phyloP scores from a whole-genome alignment of 805 yeast genomes.

The Teunomyces panamensis region DNA sequence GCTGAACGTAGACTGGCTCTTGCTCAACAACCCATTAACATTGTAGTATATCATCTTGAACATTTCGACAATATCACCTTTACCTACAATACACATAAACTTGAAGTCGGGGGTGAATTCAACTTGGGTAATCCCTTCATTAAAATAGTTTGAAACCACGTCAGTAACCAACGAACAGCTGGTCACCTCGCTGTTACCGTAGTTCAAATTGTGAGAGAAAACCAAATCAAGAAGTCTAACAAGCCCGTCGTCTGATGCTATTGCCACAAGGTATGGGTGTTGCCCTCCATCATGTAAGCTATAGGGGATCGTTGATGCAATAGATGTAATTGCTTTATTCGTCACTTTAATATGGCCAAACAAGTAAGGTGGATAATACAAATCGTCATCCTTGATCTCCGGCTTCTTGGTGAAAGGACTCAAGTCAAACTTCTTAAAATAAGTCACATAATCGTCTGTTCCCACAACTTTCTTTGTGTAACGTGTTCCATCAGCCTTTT shows the following conservation, averaged over 20 bases:
- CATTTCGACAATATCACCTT: conserved; percentile 49
- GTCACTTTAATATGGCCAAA: conserved; percentile 65
- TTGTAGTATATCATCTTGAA: conserved; percentile 41
- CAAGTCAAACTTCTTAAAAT: conserved; percentile 35
- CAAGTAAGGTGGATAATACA: conserved; percentile 8
- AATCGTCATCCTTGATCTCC: conserved; percentile 5
- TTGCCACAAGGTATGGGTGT: conserved; percentile 44
- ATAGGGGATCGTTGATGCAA: conserved; percentile 30
- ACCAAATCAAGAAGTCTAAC: conserved; percentile 54
- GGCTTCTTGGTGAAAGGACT: conserved; percentile 22
- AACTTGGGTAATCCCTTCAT: conserved; percentile 56
- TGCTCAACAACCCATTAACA: conserved; percentile 30
- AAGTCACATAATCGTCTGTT: conserved; percentile 31
- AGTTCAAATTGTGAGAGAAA: conserved; percentile 25
- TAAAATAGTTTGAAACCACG: conserved; percentile 58
- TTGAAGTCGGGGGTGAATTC: conserved; percentile 48
- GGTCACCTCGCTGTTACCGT: conserved; percentile 16
- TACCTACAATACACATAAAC: conserved; percentile 48
- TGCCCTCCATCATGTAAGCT: conserved; percentile 3
- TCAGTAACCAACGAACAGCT: conserved; percentile 41
- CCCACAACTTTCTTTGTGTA: conserved; percentile 18
- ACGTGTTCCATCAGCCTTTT: conserved; percentile 4
- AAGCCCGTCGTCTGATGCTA: conserved; percentile 67
- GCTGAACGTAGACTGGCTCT: conserved; percentile 5
- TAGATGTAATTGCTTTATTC: conserved; percentile 53